Percentiles rank a stretch among this genome's conserved stretches.
Conservation (phyloP, 352 stramenopile genomes). For the Hyaloperonospora arabidopsidis region DNA sequence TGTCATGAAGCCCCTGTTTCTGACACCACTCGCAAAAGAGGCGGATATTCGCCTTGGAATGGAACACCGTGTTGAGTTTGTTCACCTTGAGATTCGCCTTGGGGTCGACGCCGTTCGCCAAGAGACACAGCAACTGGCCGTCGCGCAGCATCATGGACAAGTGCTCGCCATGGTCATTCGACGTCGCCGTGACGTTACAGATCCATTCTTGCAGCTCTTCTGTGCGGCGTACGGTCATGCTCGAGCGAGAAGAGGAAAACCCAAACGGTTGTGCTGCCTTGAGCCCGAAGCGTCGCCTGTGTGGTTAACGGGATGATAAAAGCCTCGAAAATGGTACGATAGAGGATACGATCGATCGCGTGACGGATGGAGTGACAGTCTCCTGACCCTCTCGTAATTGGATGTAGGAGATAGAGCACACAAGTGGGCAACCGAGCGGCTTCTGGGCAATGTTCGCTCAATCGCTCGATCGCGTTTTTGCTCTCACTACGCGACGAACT, state of each 20-base stretch:
- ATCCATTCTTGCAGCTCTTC: slow-evolving; percentile 84
- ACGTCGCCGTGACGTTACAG: slow-evolving; percentile 65
- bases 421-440: slow-evolving; percentile 16
- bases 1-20: slow-evolving; percentile 54
- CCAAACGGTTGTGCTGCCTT: too few species aligned
- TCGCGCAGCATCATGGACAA: slow-evolving; percentile 76
- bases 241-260: too few species aligned
- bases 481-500: slow-evolving; percentile 12
- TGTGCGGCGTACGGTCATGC: slow-evolving; percentile 52
- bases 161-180: slow-evolving; percentile 64
- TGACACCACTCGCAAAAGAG: slow-evolving; percentile 80
- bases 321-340: too few species aligned
- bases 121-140: slow-evolving; percentile 77
- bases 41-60: slow-evolving; percentile 79
- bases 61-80: slow-evolving; percentile 85
- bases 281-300: too few species aligned
- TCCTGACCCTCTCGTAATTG: slow-evolving; percentile 13
- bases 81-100: slow-evolving; percentile 73
- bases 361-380: too few species aligned
- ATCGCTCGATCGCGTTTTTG: neutral
- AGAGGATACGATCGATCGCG: too few species aligned
- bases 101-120: slow-evolving; percentile 79
- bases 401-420: slow-evolving; percentile 7
- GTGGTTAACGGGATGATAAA: too few species aligned
- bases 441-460: slow-evolving; percentile 12